Evolutionary conservation across 176 grass and related monocot genomes (phyloP).

Genomic region (Oryza longistaminata): DNA sequence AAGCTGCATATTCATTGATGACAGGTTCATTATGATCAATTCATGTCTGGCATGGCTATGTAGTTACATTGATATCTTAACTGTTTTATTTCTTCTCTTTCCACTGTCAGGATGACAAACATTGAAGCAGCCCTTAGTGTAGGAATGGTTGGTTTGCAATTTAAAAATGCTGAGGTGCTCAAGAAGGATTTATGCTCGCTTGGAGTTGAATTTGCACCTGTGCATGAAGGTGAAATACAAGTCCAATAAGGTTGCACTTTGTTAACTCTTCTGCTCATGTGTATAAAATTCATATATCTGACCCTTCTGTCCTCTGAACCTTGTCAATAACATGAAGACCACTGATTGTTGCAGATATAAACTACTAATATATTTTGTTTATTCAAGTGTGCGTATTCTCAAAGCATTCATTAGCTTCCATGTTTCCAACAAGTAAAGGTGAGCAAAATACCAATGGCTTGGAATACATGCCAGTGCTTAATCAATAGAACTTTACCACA

Average conservation of each 20-base stretch:
- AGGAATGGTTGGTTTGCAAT: slow-evolving; percentile 88
- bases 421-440: background rate
- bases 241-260: slow-evolving; percentile 25
- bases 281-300: background rate
- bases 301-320: slow-evolving; percentile 23
- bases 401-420: background rate
- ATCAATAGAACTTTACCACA: background rate
- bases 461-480: background rate
- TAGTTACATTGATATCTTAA: background rate
- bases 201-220: slow-evolving; percentile 66
- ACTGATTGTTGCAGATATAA: background rate
- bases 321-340: slow-evolving; percentile 10
- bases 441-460: background rate
- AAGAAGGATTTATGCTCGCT: slow-evolving; percentile 65
- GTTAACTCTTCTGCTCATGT: slow-evolving; percentile 2
- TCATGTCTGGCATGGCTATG: slow-evolving; percentile 6
- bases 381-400: background rate
- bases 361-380: background rate
- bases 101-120: slow-evolving; percentile 61
- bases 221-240: slow-evolving; percentile 33
- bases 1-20: slow-evolving; percentile 91
- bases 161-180: slow-evolving; percentile 64
- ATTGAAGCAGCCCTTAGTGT: slow-evolving; percentile 71
- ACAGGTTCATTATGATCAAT: slow-evolving; percentile 62
- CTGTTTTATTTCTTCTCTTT: background rate